Conservation (phyloP, 208 protist species). For the Strigomonas galati region DNA sequence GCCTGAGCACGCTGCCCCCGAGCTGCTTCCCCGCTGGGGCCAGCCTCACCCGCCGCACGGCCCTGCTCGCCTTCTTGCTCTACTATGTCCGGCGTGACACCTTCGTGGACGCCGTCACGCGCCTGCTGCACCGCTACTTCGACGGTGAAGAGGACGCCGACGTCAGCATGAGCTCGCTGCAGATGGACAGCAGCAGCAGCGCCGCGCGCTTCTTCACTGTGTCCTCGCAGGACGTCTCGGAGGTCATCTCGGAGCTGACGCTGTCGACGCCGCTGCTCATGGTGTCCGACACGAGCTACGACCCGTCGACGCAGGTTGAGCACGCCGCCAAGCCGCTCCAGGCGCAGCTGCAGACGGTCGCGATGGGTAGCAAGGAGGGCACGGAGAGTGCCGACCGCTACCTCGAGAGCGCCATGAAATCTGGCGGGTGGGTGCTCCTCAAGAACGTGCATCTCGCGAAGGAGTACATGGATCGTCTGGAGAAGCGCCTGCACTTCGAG, state of each 20-base stretch:
- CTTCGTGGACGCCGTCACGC: slow-evolving; percentile 56
- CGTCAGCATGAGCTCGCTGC: not conserved
- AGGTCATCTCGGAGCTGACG: slow-evolving; percentile 58
- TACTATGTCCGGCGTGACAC: slow-evolving; percentile 74
- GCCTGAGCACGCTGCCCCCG: slow-evolving; percentile 34
- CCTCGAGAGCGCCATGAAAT: slow-evolving; percentile 73
- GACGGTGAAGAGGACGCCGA: slow-evolving; percentile 26
- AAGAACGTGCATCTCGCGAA: slow-evolving; percentile 98
- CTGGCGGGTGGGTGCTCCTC: slow-evolving; percentile 96
- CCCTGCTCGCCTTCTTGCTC: slow-evolving; percentile 61
- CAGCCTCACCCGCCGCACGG: slow-evolving; percentile 40
- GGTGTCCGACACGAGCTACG: slow-evolving; percentile 90
- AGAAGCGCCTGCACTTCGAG: slow-evolving; percentile 95
- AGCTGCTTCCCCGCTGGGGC: slow-evolving; percentile 30
- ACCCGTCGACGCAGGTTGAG: slow-evolving; percentile 92
- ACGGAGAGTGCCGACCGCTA: slow-evolving; percentile 90
- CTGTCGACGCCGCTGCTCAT: slow-evolving; percentile 80
- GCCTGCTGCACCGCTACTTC: slow-evolving; percentile 68
- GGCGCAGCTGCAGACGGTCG: slow-evolving; percentile 72
- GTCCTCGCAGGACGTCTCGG: slow-evolving; percentile 40
- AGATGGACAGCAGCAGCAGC: not conserved
- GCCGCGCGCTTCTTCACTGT: slow-evolving; percentile 50
- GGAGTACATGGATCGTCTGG: slow-evolving; percentile 91
- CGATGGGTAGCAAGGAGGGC: slow-evolving; percentile 96
- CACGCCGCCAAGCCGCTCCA: slow-evolving; percentile 64